These are phyloP conservation scores for Metarhizium humberi DNA, from an alignment of 2,329 filamentous ascomycete species.

Conservation along the genomic window DNA sequence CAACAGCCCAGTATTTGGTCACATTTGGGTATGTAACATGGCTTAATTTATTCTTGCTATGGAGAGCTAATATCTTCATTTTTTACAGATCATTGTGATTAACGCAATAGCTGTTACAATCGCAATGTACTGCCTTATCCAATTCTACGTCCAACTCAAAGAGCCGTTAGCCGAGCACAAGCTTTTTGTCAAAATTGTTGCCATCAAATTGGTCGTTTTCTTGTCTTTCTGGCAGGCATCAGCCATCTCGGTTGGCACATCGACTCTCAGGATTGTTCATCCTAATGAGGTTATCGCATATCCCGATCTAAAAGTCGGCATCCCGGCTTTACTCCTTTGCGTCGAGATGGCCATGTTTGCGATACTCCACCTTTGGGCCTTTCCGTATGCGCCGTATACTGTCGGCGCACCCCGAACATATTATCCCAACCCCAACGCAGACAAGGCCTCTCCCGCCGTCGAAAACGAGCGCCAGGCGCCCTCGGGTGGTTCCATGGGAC, in stretches of 20 bases:
- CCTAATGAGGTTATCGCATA: constrained; percentile 53
- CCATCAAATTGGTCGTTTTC: constrained; percentile 88
- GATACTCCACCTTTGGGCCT: constrained; percentile 72
- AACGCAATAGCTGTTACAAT: constrained; percentile 65
- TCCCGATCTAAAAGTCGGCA: constrained; percentile 71
- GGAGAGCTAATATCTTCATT: not conserved
- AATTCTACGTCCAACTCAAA: constrained; percentile 75
- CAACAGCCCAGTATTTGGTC: constrained; percentile 67
- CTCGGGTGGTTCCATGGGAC: constrained; percentile 53
- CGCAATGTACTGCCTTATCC: constrained; percentile 82
- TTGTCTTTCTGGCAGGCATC: constrained; percentile 77
- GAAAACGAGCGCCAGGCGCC: constrained; percentile 41
- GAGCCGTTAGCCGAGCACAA: constrained; percentile 57
- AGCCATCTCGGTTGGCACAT: constrained; percentile 41
- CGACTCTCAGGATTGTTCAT: constrained; percentile 52
- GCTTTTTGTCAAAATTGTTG: constrained; percentile 71
- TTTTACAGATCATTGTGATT: constrained; percentile 49
- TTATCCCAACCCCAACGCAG: constrained; percentile 35
- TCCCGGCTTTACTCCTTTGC: constrained; percentile 69
- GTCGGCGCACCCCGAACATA: constrained; percentile 32
- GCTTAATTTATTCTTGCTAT: not conserved
- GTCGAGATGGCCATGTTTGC: constrained; percentile 80
- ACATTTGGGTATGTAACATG: constrained; percentile 60
- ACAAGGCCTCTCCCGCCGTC: constrained; percentile 28
- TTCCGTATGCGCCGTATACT: constrained; percentile 64